These are phyloP conservation scores for Epichloe sibirici DNA, from an alignment of 2,329 filamentous ascomycete genomes.

Conservation along the genomic window DNA sequence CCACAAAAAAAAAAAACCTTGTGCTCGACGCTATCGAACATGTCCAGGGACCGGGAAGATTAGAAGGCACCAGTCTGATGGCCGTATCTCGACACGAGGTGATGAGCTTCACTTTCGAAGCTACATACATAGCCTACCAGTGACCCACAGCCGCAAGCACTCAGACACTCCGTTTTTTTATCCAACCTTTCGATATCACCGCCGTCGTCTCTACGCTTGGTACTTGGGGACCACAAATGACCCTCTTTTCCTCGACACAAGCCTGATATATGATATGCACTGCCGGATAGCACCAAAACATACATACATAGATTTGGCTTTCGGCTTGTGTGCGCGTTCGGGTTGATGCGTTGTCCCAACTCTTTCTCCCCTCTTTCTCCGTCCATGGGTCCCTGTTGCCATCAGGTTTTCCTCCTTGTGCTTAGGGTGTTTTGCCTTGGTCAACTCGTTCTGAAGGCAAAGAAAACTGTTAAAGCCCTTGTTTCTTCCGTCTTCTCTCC, in stretches of 20 bases:
- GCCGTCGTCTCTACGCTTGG: not conserved
- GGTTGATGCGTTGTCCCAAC: not conserved
- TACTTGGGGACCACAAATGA: slow-evolving; percentile 5
- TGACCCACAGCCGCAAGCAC: not conserved
- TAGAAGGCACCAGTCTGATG: not conserved
- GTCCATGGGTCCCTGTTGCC: not conserved
- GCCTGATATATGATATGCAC: not conserved
- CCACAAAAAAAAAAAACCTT: not conserved
- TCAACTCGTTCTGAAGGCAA: not conserved
- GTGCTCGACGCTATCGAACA: not conserved
- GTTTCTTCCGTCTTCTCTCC: not conserved
- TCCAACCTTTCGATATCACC: not conserved
- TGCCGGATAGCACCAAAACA: not conserved
- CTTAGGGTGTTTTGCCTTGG: not conserved
- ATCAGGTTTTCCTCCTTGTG: not conserved
- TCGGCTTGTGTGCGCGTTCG: not conserved
- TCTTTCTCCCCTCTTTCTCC: not conserved
- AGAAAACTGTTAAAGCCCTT: not conserved
- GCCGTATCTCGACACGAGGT: not conserved
- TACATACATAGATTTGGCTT: slow-evolving; percentile 4
- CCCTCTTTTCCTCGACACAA: slow-evolving; percentile 5
- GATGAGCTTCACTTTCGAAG: not conserved
- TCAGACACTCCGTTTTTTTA: not conserved
- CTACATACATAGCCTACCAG: not conserved
- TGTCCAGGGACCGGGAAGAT: not conserved